A percentile compares a stretch with the other conserved stretches of the same genome.
phyloP scores from a whole-genome alignment of 768 basidiomycete genomes.

The Mycena polygramma region DNA sequence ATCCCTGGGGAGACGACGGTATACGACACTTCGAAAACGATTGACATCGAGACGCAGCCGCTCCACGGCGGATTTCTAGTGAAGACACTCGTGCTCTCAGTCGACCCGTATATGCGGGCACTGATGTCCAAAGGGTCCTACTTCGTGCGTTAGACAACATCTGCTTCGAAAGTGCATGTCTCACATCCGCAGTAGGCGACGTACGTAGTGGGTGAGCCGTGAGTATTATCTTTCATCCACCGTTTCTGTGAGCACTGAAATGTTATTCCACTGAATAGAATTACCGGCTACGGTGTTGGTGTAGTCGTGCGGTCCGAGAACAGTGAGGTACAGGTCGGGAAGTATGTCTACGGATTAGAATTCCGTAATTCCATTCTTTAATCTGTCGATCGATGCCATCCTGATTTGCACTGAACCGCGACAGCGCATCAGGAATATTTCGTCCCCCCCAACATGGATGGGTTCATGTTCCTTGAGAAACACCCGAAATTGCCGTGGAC shows the following conservation, averaged over 20 bases:
- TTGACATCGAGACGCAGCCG: constrained; percentile 62
- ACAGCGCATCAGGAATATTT: constrained; percentile 24
- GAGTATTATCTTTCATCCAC: no score
- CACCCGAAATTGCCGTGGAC: constrained; percentile 15
- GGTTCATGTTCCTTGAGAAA: neutral
- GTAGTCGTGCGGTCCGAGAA: neutral
- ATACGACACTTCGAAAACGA: constrained; percentile 58
- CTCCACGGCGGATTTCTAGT: constrained; percentile 61
- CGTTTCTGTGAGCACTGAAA: no score
- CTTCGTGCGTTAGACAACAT: no score
- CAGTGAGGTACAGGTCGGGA: neutral
- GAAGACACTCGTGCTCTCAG: constrained; percentile 61
- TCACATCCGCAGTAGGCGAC: no score
- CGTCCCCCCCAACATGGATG: neutral
- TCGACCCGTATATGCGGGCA: constrained; percentile 56
- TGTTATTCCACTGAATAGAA: no score
- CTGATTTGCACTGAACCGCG: neutral
- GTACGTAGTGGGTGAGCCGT: no score
- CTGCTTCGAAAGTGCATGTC: no score
- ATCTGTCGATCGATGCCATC: neutral
- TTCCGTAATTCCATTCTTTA: neutral
- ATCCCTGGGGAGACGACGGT: constrained; percentile 58
- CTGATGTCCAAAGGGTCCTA: no score
- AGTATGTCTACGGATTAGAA: neutral
- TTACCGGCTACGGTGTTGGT: neutral